Conservation (phyloP, 2,329 filamentous ascomycete species). For the Penicillium freii region DNA sequence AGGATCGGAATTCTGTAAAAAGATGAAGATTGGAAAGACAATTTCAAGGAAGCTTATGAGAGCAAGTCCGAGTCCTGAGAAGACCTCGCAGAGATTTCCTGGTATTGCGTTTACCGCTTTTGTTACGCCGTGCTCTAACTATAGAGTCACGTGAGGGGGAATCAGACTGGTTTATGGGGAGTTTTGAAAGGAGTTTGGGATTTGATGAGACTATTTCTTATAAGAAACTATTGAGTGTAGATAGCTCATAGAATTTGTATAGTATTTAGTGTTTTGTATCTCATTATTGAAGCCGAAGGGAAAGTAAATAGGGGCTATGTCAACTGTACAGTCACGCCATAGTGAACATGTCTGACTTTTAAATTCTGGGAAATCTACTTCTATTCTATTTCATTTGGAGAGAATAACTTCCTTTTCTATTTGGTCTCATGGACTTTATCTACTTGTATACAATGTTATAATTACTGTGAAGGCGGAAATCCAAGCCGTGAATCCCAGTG, state of each 20-base stretch:
- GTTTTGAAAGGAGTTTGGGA: neutral
- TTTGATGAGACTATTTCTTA: neutral
- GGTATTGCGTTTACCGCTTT: conserved; percentile 18
- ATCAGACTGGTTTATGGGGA: neutral
- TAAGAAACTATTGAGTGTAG: no score
- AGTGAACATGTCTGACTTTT: neutral
- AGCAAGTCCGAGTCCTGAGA: neutral
- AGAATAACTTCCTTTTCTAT: neutral
- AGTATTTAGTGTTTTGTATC: neutral
- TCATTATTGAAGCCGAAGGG: neutral
- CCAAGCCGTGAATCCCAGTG: neutral
- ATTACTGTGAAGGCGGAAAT: neutral
- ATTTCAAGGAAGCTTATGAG: neutral
- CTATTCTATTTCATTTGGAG: neutral
- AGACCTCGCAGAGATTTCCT: conserved; percentile 21
- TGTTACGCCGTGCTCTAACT: conserved; percentile 12
- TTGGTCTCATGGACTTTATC: neutral
- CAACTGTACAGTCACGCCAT: neutral
- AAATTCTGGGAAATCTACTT: neutral
- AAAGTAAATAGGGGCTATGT: neutral
- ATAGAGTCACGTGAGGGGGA: conserved; percentile 17
- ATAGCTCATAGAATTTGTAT: no score
- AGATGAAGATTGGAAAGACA: neutral
- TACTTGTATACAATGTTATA: no score
- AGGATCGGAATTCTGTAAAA: neutral